Evolutionary conservation across 495 filamentous ascomycete species (phyloP), one percentile per base, ranked within the genome.

Genomic region (Coniosporium apollinis): DNA sequence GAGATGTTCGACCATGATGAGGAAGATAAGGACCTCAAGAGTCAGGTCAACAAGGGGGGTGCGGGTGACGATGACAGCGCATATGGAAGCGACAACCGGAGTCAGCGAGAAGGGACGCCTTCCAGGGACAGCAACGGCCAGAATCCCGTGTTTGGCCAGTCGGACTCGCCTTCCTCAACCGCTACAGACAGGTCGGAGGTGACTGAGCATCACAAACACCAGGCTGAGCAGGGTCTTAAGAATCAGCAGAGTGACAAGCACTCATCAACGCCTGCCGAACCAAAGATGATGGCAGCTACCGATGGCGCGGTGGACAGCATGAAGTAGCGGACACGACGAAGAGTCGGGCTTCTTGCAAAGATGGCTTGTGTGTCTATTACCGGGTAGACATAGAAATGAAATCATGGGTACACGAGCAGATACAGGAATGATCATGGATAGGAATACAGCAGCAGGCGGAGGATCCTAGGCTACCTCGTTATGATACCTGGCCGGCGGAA

Each of bases 1-100:
- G 81, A 93, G 42, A 83, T 94, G 69, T 87, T 92, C 62, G 85
- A 94, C 55, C 74, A 83, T 39, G 67, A 72, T 35, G 83, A 84
- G 39, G 82, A 91, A 54, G 79, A 89, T 43, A 79, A 79, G 54
- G 86, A 87, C 42, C 43, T 67, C 20, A 57, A 58, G 34, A 65
- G 62, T 43, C 71, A 76, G 54, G 68, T 69, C 31, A 60, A 59
- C 48, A 67, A 60, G 34, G 51, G 45, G 14, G n/a, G n/a, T n/a
- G n/a, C n/a, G n/a, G n/a, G n/a, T n/a, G n/a, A n/a, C n/a, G 30
- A 49, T 42, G 31, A 30, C n/a, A 38, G 30, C 15, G 36, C 25
- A 6, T 32, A 50, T 14, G 34, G 39, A 30, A 48, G 14, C 11
- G 42, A 40, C 13, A 38, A 44, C 24, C 52, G 66, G 43, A 62